Percentiles rank a stretch among this genome's conserved stretches.
phyloP scores from a whole-genome alignment of 768 basidiomycete genomes.

The Suillus lakei region DNA sequence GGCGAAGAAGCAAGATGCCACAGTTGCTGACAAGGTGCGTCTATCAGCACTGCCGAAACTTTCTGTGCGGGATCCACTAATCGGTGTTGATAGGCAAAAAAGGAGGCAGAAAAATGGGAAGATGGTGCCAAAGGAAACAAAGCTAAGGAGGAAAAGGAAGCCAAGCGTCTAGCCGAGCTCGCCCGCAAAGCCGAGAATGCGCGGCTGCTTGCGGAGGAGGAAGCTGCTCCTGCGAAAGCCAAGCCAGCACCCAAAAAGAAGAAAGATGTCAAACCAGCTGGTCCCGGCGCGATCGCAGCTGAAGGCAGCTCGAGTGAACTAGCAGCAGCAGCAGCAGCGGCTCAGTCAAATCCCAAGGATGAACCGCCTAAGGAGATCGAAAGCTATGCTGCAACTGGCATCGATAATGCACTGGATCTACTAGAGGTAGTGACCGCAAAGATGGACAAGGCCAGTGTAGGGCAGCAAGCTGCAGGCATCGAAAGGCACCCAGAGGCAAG shows the following conservation, averaged over 20 bases:
- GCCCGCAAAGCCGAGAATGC: constrained; percentile 89
- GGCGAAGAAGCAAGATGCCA: constrained; percentile 72
- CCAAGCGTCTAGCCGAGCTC: constrained; percentile 79
- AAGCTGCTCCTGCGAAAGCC: constrained; percentile 62
- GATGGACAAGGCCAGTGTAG: constrained; percentile 91
- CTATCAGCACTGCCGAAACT: constrained; percentile 5
- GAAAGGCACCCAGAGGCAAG: constrained; percentile 92
- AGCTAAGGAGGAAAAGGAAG: constrained; percentile 73
- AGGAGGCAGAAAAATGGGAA: constrained; percentile 71
- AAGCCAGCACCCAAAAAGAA: constrained; percentile 72
- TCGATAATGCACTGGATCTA: constrained; percentile 90
- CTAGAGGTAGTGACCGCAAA: constrained; percentile 89
- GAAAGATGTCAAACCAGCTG: constrained; percentile 69
- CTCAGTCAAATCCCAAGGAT: constrained; percentile 19
- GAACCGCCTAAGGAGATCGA: constrained; percentile 52
- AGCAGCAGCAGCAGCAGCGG: constrained; percentile 21
- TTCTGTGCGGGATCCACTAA: constrained; percentile 8
- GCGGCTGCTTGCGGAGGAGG: constrained; percentile 87
- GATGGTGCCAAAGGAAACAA: constrained; percentile 73
- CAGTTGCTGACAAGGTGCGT: constrained; percentile 61
- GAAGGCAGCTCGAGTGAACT: constrained; percentile 48
- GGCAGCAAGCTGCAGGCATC: constrained; percentile 82
- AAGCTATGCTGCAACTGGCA: constrained; percentile 81
- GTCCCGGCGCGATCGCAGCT: constrained; percentile 85
- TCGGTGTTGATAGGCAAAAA: constrained; percentile 58